Conservation (phyloP, 768 basidiomycete genomes). For the Phaeotremella fagi region DNA sequence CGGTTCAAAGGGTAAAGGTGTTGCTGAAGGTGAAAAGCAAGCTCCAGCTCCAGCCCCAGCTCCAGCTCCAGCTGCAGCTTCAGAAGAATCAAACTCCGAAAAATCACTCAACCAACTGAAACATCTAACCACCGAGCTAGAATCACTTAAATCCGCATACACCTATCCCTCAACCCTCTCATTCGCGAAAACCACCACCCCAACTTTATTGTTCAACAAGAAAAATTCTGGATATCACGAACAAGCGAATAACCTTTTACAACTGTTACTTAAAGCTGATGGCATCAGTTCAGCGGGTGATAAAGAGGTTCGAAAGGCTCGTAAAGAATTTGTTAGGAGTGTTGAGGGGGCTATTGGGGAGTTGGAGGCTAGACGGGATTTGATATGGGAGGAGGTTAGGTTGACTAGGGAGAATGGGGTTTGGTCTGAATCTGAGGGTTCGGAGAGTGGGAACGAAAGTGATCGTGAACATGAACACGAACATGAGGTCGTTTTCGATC, state of each 20-base stretch:
- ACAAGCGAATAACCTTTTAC: slow-evolving; percentile 61
- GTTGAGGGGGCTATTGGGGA: slow-evolving; percentile 61
- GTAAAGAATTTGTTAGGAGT: slow-evolving; percentile 56
- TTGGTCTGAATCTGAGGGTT: neutral
- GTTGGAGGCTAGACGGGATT: slow-evolving; percentile 32
- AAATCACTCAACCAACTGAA: slow-evolving; percentile 21
- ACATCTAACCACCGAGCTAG: slow-evolving; percentile 26
- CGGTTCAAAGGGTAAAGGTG: slow-evolving; percentile 40
- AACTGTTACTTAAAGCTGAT: slow-evolving; percentile 64
- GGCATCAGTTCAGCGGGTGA: slow-evolving; percentile 64
- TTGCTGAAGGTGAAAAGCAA: slow-evolving; percentile 32
- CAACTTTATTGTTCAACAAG: slow-evolving; percentile 58
- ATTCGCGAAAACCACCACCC: slow-evolving; percentile 24
- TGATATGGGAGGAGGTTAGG: slow-evolving; percentile 29
- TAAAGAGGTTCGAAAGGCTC: slow-evolving; percentile 53
- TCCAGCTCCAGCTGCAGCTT: neutral
- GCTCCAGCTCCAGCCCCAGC: slow-evolving; percentile 9
- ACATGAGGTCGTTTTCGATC: neutral
- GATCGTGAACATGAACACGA: neutral
- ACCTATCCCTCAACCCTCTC: slow-evolving; percentile 30
- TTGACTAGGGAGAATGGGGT: slow-evolving; percentile 17
- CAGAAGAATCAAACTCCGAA: slow-evolving; percentile 3
- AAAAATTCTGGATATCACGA: slow-evolving; percentile 60
- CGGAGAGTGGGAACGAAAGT: too few species aligned
- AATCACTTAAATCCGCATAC: slow-evolving; percentile 19